phyloP scores from a whole-genome alignment of 2,329 filamentous ascomycete genomes.

The Macrophomina phaseolina region DNA sequence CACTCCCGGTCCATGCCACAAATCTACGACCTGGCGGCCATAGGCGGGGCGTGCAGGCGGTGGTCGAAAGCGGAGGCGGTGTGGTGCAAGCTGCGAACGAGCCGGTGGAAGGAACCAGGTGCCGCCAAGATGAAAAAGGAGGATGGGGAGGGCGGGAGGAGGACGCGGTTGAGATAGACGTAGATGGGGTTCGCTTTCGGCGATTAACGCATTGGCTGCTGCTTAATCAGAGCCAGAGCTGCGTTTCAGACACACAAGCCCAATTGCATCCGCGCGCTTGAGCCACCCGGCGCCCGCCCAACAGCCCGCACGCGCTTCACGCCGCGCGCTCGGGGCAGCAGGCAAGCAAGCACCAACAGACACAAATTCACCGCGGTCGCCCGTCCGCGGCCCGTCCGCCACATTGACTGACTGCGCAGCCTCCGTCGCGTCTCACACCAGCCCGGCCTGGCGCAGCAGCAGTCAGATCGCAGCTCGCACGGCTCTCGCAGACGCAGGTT shows the following conservation, averaged over 20 bases:
- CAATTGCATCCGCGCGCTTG: constrained; percentile 13
- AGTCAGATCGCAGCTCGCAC: background rate
- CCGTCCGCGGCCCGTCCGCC: background rate
- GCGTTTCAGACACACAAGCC: background rate
- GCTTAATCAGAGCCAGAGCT: constrained; percentile 25
- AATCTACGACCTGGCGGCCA: constrained; percentile 39
- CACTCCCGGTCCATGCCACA: constrained; percentile 39
- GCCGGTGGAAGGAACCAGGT: constrained; percentile 4
- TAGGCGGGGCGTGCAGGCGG: constrained; percentile 46
- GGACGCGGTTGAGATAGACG: constrained; percentile 23
- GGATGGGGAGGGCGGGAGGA: constrained; percentile 23
- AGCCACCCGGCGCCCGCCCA: constrained; percentile 3
- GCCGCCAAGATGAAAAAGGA: constrained; percentile 21
- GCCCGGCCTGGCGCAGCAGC: background rate
- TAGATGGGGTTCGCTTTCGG: constrained; percentile 26
- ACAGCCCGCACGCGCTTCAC: background rate
- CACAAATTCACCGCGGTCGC: background rate
- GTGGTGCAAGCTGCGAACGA: constrained; percentile 8
- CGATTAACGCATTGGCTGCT: constrained; percentile 17
- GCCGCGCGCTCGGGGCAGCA: background rate
- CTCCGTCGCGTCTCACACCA: background rate
- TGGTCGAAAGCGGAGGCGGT: constrained; percentile 26
- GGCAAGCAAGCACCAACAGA: background rate
- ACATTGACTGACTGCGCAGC: background rate
- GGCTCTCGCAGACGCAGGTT: background rate